Conservation (phyloP, 1,139 yeast species). For the Diutina neorugosa region DNA sequence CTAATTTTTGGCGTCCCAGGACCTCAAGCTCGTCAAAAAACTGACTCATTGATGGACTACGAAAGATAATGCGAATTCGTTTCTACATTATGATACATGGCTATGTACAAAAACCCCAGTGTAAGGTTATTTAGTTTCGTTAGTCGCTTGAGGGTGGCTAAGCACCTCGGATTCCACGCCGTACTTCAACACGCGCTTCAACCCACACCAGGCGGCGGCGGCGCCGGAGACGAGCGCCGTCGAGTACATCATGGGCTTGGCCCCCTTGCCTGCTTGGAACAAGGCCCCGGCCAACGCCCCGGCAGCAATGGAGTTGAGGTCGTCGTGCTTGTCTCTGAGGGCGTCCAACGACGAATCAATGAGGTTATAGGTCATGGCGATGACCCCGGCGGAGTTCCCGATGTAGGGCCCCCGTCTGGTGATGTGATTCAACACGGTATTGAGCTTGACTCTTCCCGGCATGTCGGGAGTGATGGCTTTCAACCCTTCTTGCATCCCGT, state of each 20-base stretch:
- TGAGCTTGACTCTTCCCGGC: conserved; percentile 67
- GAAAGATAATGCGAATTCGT: neutral
- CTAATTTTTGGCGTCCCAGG: too few relatives aligned
- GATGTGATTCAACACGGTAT: conserved; percentile 81
- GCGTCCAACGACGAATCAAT: conserved; percentile 72
- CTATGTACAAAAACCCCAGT: neutral
- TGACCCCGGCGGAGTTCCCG: conserved; percentile 91
- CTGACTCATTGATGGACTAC: neutral
- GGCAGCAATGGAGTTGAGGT: conserved; percentile 68
- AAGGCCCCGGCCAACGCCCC: conserved; percentile 92
- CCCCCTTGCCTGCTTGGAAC: conserved; percentile 76
- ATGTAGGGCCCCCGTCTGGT: conserved; percentile 93
- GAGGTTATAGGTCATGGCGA: conserved; percentile 80
- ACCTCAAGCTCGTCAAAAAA: too few relatives aligned
- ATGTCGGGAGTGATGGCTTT: conserved; percentile 62
- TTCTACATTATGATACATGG: neutral
- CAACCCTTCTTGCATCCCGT: conserved; percentile 81
- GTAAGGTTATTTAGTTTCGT: neutral
- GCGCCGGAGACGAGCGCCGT: conserved; percentile 79
- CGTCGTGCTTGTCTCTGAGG: conserved; percentile 81
- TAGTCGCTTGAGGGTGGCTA: neutral
- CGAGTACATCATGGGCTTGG: conserved; percentile 79
- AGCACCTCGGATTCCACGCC: neutral
- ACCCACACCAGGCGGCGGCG: conserved; percentile 88
- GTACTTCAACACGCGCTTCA: conserved; percentile 38